These are phyloP conservation scores for Arabidopsis hybrid DNA, from an alignment of 441 rosid genomes.

Conservation along the genomic window DNA sequence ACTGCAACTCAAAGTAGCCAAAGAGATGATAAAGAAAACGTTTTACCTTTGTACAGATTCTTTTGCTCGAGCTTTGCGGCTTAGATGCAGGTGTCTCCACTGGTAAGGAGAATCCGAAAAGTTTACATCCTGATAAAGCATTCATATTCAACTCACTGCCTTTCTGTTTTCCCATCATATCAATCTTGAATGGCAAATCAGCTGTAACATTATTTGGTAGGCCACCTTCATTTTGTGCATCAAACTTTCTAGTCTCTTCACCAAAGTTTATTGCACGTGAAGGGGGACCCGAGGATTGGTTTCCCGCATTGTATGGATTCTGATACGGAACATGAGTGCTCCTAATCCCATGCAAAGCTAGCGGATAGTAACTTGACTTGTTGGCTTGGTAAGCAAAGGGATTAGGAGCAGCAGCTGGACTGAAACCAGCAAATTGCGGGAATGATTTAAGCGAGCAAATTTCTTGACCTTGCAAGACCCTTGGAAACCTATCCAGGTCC, in stretches of 20 bases:
- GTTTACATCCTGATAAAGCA: slow-evolving; percentile 65
- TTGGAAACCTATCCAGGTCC: slow-evolving; percentile 69
- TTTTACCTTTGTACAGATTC: slow-evolving; percentile 95
- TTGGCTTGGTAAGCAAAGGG: slow-evolving; percentile 57
- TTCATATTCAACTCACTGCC: slow-evolving; percentile 48
- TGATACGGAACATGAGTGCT: slow-evolving; percentile 56
- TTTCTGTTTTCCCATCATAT: slow-evolving; percentile 49
- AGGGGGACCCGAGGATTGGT: slow-evolving; percentile 45
- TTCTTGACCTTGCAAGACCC: slow-evolving; percentile 99
- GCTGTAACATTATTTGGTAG: slow-evolving; percentile 49
- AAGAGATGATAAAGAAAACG: slow-evolving; percentile 22
- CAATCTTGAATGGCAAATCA: slow-evolving; percentile 49
- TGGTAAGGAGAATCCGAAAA: slow-evolving; percentile 85
- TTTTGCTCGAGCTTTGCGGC: slow-evolving; percentile 77
- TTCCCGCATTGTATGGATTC: slow-evolving; percentile 43
- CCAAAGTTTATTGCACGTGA: slow-evolving; percentile 27
- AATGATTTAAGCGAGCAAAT: slow-evolving; percentile 77
- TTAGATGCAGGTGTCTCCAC: slow-evolving; percentile 59
- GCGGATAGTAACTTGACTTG: slow-evolving; percentile 56
- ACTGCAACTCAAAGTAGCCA: slow-evolving; percentile 25
- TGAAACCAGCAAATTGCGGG: slow-evolving; percentile 63
- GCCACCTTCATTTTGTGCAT: slow-evolving; percentile 50
- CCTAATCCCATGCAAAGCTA: slow-evolving; percentile 49
- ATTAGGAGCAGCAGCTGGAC: slow-evolving; percentile 53
- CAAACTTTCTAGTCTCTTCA: slow-evolving; percentile 54